These are phyloP conservation scores for Aspergillus baeticus DNA, from an alignment of 495 filamentous ascomycete genomes.

Conservation along the genomic window DNA sequence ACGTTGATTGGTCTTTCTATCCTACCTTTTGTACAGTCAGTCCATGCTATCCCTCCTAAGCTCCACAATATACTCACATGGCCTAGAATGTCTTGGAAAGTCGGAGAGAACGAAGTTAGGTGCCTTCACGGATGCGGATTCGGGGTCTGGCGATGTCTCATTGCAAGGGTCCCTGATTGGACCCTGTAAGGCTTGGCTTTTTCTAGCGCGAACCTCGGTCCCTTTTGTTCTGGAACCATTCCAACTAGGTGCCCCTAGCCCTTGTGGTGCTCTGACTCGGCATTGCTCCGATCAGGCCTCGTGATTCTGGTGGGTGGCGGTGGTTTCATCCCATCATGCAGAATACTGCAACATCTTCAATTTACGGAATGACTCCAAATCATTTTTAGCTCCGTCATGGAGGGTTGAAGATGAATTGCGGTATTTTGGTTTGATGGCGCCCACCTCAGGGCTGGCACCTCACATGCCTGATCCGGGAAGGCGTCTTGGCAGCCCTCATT, in stretches of 20 bases:
- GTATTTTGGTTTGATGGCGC: neutral
- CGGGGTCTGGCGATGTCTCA: slow-evolving; percentile 21
- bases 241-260: neutral
- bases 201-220: slow-evolving; percentile 20
- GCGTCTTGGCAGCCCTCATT: slow-evolving; percentile 6
- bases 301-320: neutral
- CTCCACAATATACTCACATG: slow-evolving; percentile 15
- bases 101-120: neutral
- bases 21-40: neutral
- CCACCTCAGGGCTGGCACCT: neutral
- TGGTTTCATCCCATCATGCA: neutral
- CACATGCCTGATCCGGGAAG: slow-evolving; percentile 7
- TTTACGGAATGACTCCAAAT: too few species aligned
- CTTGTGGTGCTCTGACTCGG: neutral
- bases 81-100: slow-evolving; percentile 20
- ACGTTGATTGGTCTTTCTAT: slow-evolving; percentile 6
- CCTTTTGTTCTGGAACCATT: neutral
- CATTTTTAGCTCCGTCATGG: too few species aligned
- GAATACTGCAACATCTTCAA: neutral
- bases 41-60: neutral
- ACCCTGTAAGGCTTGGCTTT: slow-evolving; percentile 19
- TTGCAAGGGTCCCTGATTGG: slow-evolving; percentile 15
- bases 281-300: neutral
- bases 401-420: neutral
- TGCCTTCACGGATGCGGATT: slow-evolving; percentile 5